Evolutionary conservation across 2,329 filamentous ascomycete species (phyloP).

Genomic region (Curvularia hawaiiensis): DNA sequence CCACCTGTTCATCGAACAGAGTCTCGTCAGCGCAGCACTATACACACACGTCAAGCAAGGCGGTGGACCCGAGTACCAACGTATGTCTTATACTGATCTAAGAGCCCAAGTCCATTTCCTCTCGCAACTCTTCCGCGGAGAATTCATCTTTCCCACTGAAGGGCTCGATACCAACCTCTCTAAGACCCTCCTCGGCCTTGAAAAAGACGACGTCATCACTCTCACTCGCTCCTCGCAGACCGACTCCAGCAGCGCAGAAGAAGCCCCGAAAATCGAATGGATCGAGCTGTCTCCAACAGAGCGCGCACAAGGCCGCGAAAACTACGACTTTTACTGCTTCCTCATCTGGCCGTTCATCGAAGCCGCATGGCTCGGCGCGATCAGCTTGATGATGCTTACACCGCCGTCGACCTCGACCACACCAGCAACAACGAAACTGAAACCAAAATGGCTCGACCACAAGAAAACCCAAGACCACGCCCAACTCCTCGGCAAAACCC

Average conservation of each 20-base stretch:
- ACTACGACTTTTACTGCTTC: slow-evolving; percentile 99
- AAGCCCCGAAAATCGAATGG: slow-evolving; percentile 54
- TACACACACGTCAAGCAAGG: slow-evolving; percentile 91
- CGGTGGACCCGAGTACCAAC: slow-evolving; percentile 80
- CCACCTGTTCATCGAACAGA: slow-evolving; percentile 93
- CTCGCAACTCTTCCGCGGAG: slow-evolving; percentile 87
- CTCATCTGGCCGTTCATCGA: slow-evolving; percentile 98
- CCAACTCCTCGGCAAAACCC: slow-evolving; percentile 86
- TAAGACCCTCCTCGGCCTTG: slow-evolving; percentile 76
- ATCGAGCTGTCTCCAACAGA: slow-evolving; percentile 80
- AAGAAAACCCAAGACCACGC: slow-evolving; percentile 80
- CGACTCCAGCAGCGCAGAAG: slow-evolving; percentile 44
- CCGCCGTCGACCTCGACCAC: slow-evolving; percentile 59
- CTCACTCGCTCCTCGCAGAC: slow-evolving; percentile 57
- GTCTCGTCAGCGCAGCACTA: slow-evolving; percentile 85
- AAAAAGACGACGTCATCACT: slow-evolving; percentile 77
- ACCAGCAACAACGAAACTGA: neutral
- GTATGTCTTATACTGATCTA: slow-evolving; percentile 76
- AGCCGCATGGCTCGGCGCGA: slow-evolving; percentile 87
- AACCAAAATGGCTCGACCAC: slow-evolving; percentile 71
- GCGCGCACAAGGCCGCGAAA: slow-evolving; percentile 80
- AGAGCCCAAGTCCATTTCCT: slow-evolving; percentile 84
- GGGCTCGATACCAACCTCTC: slow-evolving; percentile 81
- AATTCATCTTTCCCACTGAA: slow-evolving; percentile 95
- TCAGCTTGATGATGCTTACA: slow-evolving; percentile 84